phyloP scores from a whole-genome alignment of 169 alveolate genomes.

The Eimeria falciformis region DNA sequence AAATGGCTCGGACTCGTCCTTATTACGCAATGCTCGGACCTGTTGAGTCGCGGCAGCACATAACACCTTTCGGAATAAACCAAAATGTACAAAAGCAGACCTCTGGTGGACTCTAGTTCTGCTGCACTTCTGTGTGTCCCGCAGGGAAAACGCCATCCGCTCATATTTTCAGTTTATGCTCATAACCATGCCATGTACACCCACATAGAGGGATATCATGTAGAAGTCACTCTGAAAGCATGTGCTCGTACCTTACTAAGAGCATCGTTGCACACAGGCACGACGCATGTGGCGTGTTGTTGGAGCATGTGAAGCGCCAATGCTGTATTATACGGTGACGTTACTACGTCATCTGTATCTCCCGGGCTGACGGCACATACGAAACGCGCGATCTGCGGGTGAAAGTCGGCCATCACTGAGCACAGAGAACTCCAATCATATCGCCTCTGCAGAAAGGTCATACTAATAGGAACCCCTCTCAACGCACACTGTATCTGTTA shows the following conservation, averaged over 20 bases:
- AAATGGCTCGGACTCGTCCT: slow-evolving; percentile 20
- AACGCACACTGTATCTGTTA: slow-evolving; percentile 89
- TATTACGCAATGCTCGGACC: background rate
- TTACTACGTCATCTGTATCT: slow-evolving; percentile 81
- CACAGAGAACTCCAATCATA: background rate
- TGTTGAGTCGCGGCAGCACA: too few species aligned
- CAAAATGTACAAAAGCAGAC: too few species aligned
- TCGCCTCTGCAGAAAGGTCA: background rate
- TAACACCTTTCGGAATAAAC: too few species aligned
- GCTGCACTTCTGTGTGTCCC: too few species aligned
- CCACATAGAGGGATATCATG: too few species aligned
- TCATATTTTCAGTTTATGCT: too few species aligned
- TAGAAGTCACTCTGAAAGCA: background rate
- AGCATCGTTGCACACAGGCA: slow-evolving; percentile 94
- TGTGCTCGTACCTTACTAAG: slow-evolving; percentile 83
- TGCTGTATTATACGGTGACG: slow-evolving; percentile 87
- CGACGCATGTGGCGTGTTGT: slow-evolving; percentile 95
- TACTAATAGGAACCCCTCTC: slow-evolving; percentile 88
- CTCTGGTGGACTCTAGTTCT: too few species aligned
- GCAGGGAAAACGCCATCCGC: too few species aligned
- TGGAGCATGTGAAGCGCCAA: slow-evolving; percentile 94
- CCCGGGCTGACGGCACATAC: slow-evolving; percentile 81
- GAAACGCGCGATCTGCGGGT: slow-evolving; percentile 80
- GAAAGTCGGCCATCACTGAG: slow-evolving; percentile 77
- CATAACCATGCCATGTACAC: too few species aligned